Conservation (phyloP, 2,329 filamentous ascomycete genomes). For the Ceratocystis destructans region DNA sequence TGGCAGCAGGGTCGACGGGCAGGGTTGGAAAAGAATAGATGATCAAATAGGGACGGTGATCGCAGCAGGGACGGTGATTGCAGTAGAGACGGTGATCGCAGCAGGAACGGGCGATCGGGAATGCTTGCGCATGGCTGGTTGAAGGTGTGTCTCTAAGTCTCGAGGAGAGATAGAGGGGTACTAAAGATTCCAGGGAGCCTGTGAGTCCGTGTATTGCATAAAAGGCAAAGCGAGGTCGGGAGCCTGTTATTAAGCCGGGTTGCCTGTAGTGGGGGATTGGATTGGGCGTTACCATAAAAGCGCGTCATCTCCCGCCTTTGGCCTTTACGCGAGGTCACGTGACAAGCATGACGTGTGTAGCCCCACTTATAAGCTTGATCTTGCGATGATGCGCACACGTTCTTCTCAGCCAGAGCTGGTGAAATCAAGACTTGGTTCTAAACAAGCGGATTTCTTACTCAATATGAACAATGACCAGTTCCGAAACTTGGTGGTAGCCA, state of each 20-base stretch:
- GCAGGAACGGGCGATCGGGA: not conserved
- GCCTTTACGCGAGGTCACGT: slow-evolving; percentile 16
- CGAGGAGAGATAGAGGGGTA: too few species aligned
- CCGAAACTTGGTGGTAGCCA: slow-evolving; percentile 55
- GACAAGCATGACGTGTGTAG: not conserved
- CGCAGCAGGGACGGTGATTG: not conserved
- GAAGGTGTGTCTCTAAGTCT: too few species aligned
- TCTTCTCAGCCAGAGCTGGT: not conserved
- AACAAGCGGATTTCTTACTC: too few species aligned
- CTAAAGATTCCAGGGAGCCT: too few species aligned
- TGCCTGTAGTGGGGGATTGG: not conserved
- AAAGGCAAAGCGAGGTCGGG: too few species aligned
- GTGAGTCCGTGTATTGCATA: too few species aligned
- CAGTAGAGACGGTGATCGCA: not conserved
- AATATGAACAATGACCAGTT: slow-evolving; percentile 94
- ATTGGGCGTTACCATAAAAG: not conserved
- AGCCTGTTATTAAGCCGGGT: too few species aligned
- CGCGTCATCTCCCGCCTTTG: not conserved
- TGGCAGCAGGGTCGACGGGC: not conserved
- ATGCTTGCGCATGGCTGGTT: not conserved
- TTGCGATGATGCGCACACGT: not conserved
- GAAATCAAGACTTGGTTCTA: too few species aligned
- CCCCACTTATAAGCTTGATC: slow-evolving; percentile 8
- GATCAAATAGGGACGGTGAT: not conserved
- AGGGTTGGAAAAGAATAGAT: not conserved